These are phyloP conservation scores for Trypanosoma lewisi DNA, from an alignment of 208 protist species.

Conservation along the genomic window DNA sequence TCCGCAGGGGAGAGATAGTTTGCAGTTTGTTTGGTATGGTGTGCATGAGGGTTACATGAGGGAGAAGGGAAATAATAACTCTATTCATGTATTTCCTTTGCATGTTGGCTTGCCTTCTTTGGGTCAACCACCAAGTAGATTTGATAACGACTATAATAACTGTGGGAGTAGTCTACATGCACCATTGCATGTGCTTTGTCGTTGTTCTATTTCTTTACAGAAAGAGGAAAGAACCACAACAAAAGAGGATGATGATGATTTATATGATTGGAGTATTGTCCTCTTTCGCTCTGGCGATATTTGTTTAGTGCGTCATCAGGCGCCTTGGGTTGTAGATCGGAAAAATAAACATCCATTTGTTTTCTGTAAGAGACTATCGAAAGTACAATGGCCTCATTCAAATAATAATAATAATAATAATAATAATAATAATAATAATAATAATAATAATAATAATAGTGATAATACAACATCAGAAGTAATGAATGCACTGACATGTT, in stretches of 20 bases:
- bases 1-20: background rate
- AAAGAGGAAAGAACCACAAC: too few relatives aligned
- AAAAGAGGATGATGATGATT: too few relatives aligned
- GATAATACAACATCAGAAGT: too few relatives aligned
- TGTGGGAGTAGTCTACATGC: slow-evolving; percentile 10
- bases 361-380: slow-evolving; percentile 4
- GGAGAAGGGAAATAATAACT: background rate
- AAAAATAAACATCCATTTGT: background rate
- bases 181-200: slow-evolving; percentile 8
- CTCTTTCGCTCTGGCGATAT: slow-evolving; percentile 27
- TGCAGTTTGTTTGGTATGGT: slow-evolving; percentile 3
- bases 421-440: too few relatives aligned
- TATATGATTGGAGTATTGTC: slow-evolving; percentile 7
- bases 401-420: too few relatives aligned
- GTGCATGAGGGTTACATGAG: background rate
- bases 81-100: background rate
- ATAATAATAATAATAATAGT: too few relatives aligned
- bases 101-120: slow-evolving; percentile 1
- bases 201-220: background rate
- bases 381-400: slow-evolving; percentile 14
- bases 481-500: slow-evolving; percentile 4
- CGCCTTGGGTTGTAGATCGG: background rate
- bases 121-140: background rate
- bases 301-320: slow-evolving; percentile 2
- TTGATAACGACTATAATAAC: slow-evolving; percentile 17